Evolutionary conservation across 2,329 filamentous ascomycete genomes (phyloP), one percentile per base, ranked within the genome.

Genomic region (Bertia moriformis): DNA sequence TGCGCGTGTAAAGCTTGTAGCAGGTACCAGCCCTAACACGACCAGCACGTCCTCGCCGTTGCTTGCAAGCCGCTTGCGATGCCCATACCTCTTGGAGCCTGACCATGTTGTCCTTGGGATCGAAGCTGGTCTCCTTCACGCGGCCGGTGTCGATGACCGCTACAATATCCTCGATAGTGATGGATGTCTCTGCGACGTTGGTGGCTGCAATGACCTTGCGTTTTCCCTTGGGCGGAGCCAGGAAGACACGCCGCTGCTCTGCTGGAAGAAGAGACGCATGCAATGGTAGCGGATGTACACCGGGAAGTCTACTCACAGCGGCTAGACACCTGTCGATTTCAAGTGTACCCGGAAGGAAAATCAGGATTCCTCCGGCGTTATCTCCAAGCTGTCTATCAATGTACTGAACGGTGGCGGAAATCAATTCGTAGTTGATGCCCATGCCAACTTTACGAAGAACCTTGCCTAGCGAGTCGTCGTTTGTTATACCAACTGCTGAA

Each of bases 141-240:
- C 77, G 68, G 4, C 80, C 80, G 2, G 75, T 78, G 48, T 85
- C 80, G 42, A 85, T 83, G 38, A 85, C 80, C 3, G 79, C 79
- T 4, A 84, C 78, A 33, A 84, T 71, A 51, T 85, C 80, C 49
- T 82, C 77, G 40, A 85, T 85, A 0, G 80, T 85, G 50, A 85
- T 84, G 0, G 79, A 84, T 0, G 80, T 85, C 52, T 85, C 80
- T 0, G 80, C 80, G 3, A 85, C 79, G 46, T 85, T 85, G 4
- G 80, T 85, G 1, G 79, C 74, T 18, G 75, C 75, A 40, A 85
- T 72, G 38, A 85, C 69, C 53, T 85, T 85, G 17, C 80, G 65
- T 50, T 74, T 74, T 0, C 78, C 78, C 32, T 56, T 54, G 0
- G 79, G 78, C 14, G 79, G 64, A 14, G 63, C 64, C 19, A 69